Base-by-base conservation (phyloP, 2,329 filamentous ascomycete species). In the Sporothrix luriei region DNA sequence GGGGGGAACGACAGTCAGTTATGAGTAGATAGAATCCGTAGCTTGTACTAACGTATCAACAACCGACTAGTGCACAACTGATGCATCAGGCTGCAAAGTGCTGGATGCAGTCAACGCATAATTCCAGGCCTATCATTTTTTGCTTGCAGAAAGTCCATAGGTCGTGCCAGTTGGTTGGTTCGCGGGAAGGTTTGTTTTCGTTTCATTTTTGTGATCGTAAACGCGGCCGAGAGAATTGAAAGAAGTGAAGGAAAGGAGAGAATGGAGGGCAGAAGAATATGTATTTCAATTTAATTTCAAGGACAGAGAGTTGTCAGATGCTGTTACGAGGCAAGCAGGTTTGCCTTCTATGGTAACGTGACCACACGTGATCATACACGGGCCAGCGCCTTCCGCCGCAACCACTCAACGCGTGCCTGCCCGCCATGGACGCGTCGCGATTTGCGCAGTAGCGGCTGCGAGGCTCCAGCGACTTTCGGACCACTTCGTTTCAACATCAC, bases 401-500 rank as follows among this genome's bases (percentile, higher is more conserved):
- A 69, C 68, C 68, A 69, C 68, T 69, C 68, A 69, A 69, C 68
- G 68, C 68, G 68, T 69, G 55, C 59, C 61, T 49, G 61, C 61
- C 46, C 46, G 24, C 26, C 9, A 10, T 52, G 5, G 57, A 69
- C 67, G 67, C 67, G 68, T 52, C 68, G 68, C 43, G 62, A 66
- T 62, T 67, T 54, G 40, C 43, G 46, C 43, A 38, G 38, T 52
- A 46, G 57, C 57, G 46, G 21, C 21, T 62, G 57, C 21, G 11
- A 40, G 24, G 29, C 26, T 52, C 19, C 48, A 16, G 19, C 64
- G 64, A 43, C 10, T 0, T n/a, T 11, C 24, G 4, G 10, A 21
- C n/a, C 5, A 5, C 33, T 2, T n/a, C 29, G 16, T n/a, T n/a
- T n/a, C 64, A 38, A 33, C 64, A 16, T 40, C 79, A 82, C 66